A percentile compares a stretch with the other conserved stretches of the same genome.
Evolutionary conservation across 2,329 filamentous ascomycete genomes (phyloP).

Genomic region (Tolypocladium nubicola): DNA sequence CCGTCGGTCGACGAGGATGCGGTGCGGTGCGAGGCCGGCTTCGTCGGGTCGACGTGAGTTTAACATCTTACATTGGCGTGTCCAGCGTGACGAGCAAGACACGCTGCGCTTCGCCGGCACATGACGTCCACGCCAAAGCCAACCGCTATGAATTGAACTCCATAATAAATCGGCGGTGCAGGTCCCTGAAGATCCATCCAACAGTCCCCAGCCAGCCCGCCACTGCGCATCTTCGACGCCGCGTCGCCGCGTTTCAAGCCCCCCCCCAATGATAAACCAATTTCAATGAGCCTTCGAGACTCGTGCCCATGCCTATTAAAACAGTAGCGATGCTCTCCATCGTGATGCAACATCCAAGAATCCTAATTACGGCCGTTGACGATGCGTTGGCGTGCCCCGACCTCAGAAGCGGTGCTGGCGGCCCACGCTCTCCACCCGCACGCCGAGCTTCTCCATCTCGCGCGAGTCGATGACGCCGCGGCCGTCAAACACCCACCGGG

Average conservation of each 20-base stretch:
- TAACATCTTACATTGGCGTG: too few species aligned
- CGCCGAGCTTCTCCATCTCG: constrained; percentile 37
- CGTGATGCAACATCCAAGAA: constrained; percentile 3
- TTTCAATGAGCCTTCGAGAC: background rate
- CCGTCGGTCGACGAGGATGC: too few species aligned
- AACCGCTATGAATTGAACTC: background rate
- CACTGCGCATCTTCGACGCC: background rate
- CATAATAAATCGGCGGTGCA: background rate
- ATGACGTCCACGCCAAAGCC: background rate
- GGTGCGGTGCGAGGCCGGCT: background rate
- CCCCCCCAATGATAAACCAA: background rate
- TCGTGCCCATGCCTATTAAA: constrained; percentile 18
- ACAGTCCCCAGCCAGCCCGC: background rate
- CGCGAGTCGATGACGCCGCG: constrained; percentile 39
- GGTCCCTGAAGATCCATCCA: background rate
- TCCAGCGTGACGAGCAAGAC: background rate
- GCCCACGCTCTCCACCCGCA: constrained; percentile 42
- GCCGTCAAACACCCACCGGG: constrained; percentile 48
- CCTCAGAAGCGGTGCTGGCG: constrained; percentile 31
- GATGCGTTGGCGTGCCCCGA: constrained; percentile 6
- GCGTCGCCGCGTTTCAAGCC: background rate
- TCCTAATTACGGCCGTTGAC: background rate
- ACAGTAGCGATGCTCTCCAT: constrained; percentile 8
- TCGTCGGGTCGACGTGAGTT: background rate
- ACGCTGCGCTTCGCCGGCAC: background rate